phyloP scores from a whole-genome alignment of 306 rosid genomes.

The Dryas drummondii region DNA sequence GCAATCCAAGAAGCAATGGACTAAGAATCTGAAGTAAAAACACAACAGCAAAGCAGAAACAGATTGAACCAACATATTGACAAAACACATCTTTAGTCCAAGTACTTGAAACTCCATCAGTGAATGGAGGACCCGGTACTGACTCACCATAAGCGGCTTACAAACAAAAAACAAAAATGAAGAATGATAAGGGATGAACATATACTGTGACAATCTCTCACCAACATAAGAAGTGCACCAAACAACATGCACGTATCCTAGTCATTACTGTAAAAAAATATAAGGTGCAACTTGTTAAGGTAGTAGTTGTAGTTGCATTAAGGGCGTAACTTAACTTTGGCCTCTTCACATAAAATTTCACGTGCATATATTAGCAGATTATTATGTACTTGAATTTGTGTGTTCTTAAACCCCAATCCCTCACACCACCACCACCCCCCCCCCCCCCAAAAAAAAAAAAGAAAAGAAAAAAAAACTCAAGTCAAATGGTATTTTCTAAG shows the following conservation, averaged over 20 bases:
- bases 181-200: background rate
- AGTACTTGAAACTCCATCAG: background rate
- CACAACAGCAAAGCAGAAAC: background rate
- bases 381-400: background rate
- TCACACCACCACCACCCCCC: too few relatives aligned
- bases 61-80: too few relatives aligned
- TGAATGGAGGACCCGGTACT: background rate
- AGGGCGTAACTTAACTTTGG: background rate
- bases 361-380: background rate
- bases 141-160: background rate
- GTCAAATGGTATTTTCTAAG: background rate
- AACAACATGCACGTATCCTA: too few relatives aligned
- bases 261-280: too few relatives aligned
- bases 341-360: background rate
- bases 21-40: slow-evolving; percentile 6
- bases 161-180: too few relatives aligned
- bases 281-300: too few relatives aligned
- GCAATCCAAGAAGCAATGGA: slow-evolving; percentile 29
- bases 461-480: background rate
- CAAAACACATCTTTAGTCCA: background rate
- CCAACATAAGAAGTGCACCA: too few relatives aligned
- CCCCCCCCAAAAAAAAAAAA: too few relatives aligned
- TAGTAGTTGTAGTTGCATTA: background rate
- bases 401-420: too few relatives aligned
- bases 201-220: too few relatives aligned